Conservation (phyloP, 2,329 filamentous ascomycete species). For the Sporothrix variecibatus region DNA sequence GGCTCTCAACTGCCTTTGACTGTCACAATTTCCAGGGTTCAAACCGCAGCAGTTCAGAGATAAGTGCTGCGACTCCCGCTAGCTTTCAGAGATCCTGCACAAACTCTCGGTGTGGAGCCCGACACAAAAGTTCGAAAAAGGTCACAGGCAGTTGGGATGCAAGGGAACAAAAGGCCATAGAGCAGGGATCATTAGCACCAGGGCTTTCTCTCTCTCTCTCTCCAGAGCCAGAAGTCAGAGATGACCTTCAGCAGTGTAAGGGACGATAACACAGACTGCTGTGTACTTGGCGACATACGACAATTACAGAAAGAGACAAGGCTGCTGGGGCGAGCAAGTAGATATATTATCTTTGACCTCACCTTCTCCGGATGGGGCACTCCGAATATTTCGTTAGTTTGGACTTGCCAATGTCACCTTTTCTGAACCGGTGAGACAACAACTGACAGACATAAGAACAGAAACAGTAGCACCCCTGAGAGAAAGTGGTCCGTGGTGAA, state of each 20-base stretch:
- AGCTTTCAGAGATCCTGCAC: constrained; percentile 18
- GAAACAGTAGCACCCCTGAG: neutral
- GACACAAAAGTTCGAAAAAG: neutral
- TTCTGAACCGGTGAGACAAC: constrained; percentile 1
- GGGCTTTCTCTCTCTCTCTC: neutral
- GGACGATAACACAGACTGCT: neutral
- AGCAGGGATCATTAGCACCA: neutral
- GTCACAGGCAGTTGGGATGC: neutral
- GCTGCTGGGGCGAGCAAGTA: neutral
- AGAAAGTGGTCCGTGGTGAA: constrained; percentile 2
- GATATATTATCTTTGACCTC: neutral
- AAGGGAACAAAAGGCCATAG: neutral
- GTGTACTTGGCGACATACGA: neutral
- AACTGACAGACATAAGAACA: neutral
- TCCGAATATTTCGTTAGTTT: neutral
- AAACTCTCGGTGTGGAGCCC: constrained; percentile 9
- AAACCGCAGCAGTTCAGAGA: neutral
- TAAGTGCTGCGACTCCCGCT: neutral
- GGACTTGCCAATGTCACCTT: neutral
- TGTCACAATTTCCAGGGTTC: neutral
- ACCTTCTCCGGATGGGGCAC: neutral
- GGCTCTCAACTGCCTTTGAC: neutral
- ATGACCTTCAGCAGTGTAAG: neutral
- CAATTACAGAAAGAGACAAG: neutral
- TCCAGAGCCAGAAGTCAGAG: neutral